A percentile compares a stretch with the other conserved stretches of the same genome.
Evolutionary conservation across 768 basidiomycete genomes (phyloP).

Genomic region (Boletus sp.): DNA sequence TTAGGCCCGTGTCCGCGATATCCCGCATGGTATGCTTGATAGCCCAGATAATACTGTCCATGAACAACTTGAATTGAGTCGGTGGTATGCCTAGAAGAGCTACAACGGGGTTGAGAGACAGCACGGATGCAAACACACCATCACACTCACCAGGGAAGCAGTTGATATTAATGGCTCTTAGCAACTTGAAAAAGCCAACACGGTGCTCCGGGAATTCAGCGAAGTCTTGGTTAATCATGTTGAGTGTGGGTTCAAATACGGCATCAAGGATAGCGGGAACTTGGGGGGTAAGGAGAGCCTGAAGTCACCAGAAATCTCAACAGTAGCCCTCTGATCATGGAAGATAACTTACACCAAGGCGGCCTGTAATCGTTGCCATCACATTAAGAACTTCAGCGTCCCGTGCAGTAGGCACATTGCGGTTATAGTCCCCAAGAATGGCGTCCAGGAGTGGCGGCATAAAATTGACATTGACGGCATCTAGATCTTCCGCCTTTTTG

Average conservation of each 20-base stretch:
- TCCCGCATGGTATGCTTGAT: constrained; percentile 99
- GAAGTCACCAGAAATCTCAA: constrained; percentile 12
- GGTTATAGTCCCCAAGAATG: constrained; percentile 95
- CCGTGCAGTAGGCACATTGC: constrained; percentile 88
- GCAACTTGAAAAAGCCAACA: constrained; percentile 92
- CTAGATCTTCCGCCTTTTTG: constrained; percentile 94
- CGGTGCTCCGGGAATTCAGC: constrained; percentile 98
- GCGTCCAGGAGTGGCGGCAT: constrained; percentile 96
- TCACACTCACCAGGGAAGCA: constrained; percentile 88
- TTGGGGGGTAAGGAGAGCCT: constrained; percentile 89
- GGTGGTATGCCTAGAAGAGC: constrained; percentile 88
- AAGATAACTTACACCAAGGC: constrained; percentile 71
- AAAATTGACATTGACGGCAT: constrained; percentile 86
- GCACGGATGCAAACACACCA: neutral
- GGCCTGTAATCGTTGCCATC: constrained; percentile 89
- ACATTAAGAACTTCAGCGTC: constrained; percentile 98
- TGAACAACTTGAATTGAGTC: constrained; percentile 92
- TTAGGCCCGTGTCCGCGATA: constrained; percentile 89
- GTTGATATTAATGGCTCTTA: constrained; percentile 86
- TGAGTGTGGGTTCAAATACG: constrained; percentile 94
- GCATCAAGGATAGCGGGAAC: constrained; percentile 94
- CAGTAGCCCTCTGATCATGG: neutral
- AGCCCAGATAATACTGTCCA: constrained; percentile 99
- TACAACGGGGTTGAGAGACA: neutral
- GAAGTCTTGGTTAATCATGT: constrained; percentile 99